Conservation (phyloP, 768 basidiomycete genomes). For the Stropharia rugosoannulata region DNA sequence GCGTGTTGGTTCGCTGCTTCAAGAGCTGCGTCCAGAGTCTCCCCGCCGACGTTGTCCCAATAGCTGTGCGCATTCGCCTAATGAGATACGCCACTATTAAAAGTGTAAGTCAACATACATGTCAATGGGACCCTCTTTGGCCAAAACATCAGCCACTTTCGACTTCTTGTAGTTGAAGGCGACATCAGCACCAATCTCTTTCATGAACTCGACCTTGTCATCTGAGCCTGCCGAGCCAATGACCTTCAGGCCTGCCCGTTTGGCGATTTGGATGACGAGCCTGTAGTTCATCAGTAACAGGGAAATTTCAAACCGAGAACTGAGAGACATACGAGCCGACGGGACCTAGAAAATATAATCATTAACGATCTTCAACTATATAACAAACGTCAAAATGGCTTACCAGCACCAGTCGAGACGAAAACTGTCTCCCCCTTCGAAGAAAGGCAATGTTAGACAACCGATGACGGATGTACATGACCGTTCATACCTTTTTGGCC, state of each 20-base stretch:
- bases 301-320: background rate
- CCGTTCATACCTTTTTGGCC: slow-evolving; percentile 29
- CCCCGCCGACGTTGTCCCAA: slow-evolving; percentile 64
- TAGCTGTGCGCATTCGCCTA: slow-evolving; percentile 24
- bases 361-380: background rate
- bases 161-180: slow-evolving; percentile 74
- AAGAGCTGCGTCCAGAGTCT: slow-evolving; percentile 55
- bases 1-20: slow-evolving; percentile 41
- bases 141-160: slow-evolving; percentile 46
- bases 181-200: slow-evolving; percentile 59
- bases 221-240: slow-evolving; percentile 72
- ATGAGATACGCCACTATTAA: background rate
- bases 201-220: slow-evolving; percentile 64
- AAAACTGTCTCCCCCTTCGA: slow-evolving; percentile 38
- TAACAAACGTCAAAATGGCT: background rate
- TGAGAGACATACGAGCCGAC: slow-evolving; percentile 1
- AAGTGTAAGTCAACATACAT: slow-evolving; percentile 25
- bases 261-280: slow-evolving; percentile 50
- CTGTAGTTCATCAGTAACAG: slow-evolving; percentile 18
- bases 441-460: background rate
- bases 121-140: slow-evolving; percentile 50
- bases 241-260: slow-evolving; percentile 54
- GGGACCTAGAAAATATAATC: background rate
- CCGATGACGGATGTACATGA: background rate
- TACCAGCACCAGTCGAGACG: slow-evolving; percentile 38